phyloP scores from a whole-genome alignment of 75 land plant species.

The Isoetes taiwanensis region DNA sequence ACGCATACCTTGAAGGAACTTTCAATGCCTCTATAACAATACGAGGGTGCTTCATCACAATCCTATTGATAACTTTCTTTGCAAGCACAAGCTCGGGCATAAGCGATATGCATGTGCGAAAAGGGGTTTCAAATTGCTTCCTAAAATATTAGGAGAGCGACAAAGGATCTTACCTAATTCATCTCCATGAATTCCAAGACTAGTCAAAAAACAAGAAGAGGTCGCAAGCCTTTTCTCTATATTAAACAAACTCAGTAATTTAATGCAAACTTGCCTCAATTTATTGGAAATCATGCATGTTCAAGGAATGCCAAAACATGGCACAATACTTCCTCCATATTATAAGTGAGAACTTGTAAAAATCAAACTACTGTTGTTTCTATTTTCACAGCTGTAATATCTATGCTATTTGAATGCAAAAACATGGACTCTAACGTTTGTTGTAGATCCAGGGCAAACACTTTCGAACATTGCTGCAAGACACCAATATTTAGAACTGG shows the following conservation, averaged over 20 bases:
- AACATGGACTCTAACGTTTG: conserved; percentile 73
- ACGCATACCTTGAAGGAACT: conserved; percentile 42
- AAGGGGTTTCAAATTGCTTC: conserved; percentile 65
- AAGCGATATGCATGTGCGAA: conserved; percentile 48
- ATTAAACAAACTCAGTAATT: conserved; percentile 85
- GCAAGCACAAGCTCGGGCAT: conserved; percentile 42
- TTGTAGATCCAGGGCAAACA: conserved; percentile 44
- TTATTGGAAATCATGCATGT: conserved; percentile 44
- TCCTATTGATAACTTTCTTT: conserved; percentile 31
- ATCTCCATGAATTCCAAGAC: conserved; percentile 47
- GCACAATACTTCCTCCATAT: conserved; percentile 84
- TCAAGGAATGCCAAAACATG: conserved; percentile 75
- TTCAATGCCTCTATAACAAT: conserved; percentile 65
- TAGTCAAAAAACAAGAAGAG: conserved; percentile 42
- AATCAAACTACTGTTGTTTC: conserved; percentile 51
- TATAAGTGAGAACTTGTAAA: conserved; percentile 57
- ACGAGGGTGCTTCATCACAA: conserved; percentile 49
- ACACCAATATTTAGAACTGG: too few relatives aligned
- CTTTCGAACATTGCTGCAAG: conserved; percentile 62
- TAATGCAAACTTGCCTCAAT: conserved; percentile 53
- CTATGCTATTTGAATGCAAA: conserved; percentile 42
- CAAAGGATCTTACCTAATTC: conserved; percentile 54
- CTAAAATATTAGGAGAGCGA: conserved; percentile 58
- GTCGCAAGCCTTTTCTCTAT: conserved; percentile 55
- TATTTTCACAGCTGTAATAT: conserved; percentile 45